phyloP scores from a whole-genome alignment of 345 rosid species.

The Theobroma cacao region DNA sequence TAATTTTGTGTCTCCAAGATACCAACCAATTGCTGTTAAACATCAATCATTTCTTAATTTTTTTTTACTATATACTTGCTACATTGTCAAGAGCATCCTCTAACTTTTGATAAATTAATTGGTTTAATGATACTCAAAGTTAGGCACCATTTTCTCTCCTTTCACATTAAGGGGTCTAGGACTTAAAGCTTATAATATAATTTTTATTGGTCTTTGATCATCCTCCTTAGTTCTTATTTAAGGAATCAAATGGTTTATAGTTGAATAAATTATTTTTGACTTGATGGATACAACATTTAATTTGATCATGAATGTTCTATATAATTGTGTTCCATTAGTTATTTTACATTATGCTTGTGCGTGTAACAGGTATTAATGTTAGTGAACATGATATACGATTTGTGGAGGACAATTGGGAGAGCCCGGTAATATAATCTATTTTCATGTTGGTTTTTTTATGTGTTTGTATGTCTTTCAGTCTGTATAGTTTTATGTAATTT shows the following conservation, averaged over 20 bases:
- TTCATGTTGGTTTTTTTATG: background rate
- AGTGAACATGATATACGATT: conserved; percentile 83
- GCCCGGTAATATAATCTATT: conserved; percentile 66
- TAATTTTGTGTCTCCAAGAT: background rate
- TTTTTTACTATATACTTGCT: background rate
- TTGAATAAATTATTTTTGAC: background rate
- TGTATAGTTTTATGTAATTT: background rate
- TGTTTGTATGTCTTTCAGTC: conserved; percentile 2
- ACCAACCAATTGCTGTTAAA: background rate
- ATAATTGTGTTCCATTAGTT: background rate
- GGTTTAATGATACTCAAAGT: background rate
- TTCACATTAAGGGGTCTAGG: background rate
- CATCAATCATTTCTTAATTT: background rate
- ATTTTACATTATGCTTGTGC: background rate
- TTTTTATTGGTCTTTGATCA: background rate
- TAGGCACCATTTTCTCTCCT: background rate
- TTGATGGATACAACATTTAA: background rate
- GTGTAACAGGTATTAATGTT: conserved; percentile 77
- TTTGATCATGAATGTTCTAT: background rate
- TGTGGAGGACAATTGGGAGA: conserved; percentile 99
- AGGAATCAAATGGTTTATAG: background rate
- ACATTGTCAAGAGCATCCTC: background rate
- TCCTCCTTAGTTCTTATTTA: background rate
- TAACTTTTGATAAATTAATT: background rate
- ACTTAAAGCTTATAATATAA: background rate